Conservation (phyloP, 2,329 filamentous ascomycete genomes). For the Pseudocercospora crystallina region DNA sequence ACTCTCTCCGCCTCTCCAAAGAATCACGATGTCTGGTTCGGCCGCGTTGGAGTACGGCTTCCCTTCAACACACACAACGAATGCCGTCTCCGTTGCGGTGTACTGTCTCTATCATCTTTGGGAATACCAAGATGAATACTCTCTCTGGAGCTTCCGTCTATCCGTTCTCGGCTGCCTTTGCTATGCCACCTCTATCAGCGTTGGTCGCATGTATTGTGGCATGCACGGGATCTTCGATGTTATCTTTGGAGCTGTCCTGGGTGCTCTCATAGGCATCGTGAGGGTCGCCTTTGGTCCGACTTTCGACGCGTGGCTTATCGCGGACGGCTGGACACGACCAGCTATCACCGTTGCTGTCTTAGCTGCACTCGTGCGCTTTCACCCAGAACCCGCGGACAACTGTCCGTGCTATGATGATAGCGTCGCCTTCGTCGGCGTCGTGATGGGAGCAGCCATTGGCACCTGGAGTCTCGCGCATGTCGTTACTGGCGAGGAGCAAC, state of each 20-base stretch:
- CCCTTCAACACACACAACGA: conserved; percentile 94
- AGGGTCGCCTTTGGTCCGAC: conserved; percentile 56
- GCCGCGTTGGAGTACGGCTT: conserved; percentile 96
- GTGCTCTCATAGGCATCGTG: conserved; percentile 61
- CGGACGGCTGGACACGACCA: conserved; percentile 64
- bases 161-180: conserved; percentile 65
- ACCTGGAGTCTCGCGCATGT: conserved; percentile 69
- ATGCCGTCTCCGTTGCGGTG: conserved; percentile 89
- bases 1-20: conserved; percentile 83
- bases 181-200: conserved; percentile 83
- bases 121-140: conserved; percentile 62
- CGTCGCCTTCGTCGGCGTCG: conserved; percentile 85
- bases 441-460: conserved; percentile 79
- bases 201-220: conserved; percentile 92
- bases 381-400: conserved; percentile 94
- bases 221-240: conserved; percentile 99
- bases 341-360: conserved; percentile 65
- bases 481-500: not conserved
- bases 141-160: conserved; percentile 44
- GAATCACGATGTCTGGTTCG: conserved; percentile 97
- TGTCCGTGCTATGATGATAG: conserved; percentile 97
- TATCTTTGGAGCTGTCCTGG: conserved; percentile 73
- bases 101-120: conserved; percentile 74
- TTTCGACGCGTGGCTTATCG: conserved; percentile 71
- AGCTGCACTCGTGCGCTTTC: conserved; percentile 65